phyloP scores from a whole-genome alignment of 495 filamentous ascomycete genomes.

The Podospora pseudocomata region DNA sequence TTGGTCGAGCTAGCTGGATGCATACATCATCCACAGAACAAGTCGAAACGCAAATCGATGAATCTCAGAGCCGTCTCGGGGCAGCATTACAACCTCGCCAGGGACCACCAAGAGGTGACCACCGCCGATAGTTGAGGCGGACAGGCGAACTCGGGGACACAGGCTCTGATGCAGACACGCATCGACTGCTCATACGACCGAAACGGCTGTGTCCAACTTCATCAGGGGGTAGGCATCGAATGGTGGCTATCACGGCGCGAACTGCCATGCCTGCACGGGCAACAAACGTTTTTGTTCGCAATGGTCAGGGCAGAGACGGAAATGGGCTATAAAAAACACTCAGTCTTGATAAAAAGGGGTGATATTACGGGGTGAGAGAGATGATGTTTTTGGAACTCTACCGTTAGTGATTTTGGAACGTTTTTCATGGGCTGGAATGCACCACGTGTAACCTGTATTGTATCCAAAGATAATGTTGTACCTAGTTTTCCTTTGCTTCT shows the following conservation, averaged over 20 bases:
- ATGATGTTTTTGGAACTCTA: background rate
- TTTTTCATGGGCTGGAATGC: background rate
- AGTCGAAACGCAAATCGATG: slow-evolving; percentile 26
- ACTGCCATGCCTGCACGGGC: background rate
- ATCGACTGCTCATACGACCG: background rate
- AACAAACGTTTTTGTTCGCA: background rate
- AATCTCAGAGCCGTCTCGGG: slow-evolving; percentile 1
- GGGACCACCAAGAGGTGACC: background rate
- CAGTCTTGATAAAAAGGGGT: background rate
- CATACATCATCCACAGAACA: slow-evolving; percentile 30
- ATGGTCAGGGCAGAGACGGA: background rate
- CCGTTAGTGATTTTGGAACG: background rate
- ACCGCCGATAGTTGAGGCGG: slow-evolving; percentile 21
- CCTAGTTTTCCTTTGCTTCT: background rate
- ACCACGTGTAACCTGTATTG: background rate
- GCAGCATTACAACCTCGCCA: background rate
- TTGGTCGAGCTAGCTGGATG: slow-evolving; percentile 34
- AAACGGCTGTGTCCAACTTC: slow-evolving; percentile 7
- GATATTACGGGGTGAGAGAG: background rate
- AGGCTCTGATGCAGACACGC: background rate
- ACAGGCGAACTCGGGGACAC: background rate
- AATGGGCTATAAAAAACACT: background rate
- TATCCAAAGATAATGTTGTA: background rate
- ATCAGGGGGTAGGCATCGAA: slow-evolving; percentile 5
- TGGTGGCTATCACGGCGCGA: background rate